Evolutionary conservation across 148 eudicot species (phyloP).

Genomic region (Camellia japonica): DNA sequence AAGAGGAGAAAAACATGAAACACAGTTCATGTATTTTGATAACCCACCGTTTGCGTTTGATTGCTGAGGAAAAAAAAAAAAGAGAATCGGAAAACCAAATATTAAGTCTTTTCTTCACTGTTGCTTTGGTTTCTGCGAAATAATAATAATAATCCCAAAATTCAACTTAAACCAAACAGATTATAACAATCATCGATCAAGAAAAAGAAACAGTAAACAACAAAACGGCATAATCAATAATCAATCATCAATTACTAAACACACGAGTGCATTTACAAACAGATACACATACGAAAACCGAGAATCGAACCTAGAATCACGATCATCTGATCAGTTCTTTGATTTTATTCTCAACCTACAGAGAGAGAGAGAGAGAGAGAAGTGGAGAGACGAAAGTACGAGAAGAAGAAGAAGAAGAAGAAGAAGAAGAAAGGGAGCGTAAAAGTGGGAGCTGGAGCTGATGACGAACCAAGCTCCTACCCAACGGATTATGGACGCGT

Average conservation of each 20-base stretch:
- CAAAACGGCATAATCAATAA: neutral
- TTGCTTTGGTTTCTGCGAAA: neutral
- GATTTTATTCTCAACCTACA: neutral
- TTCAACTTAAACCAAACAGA: neutral
- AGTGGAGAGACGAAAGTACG: neutral
- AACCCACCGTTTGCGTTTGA: neutral
- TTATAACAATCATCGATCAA: neutral
- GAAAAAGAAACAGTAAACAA: too few species aligned
- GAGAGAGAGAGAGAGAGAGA: slow-evolving; percentile 3
- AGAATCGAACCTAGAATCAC: slow-evolving; percentile 10
- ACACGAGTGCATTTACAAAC: too few species aligned
- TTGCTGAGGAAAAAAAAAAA: too few species aligned
- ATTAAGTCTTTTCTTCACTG: neutral
- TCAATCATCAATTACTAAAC: too few species aligned
- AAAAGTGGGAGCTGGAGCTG: neutral
- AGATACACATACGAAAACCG: too few species aligned
- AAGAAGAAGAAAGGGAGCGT: neutral
- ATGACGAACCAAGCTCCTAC: slow-evolving; percentile 10
- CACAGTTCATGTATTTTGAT: neutral
- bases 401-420: neutral
- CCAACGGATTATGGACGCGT: slow-evolving; percentile 14
- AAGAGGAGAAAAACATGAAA: neutral
- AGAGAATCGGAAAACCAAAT: too few species aligned
- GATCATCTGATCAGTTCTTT: neutral
- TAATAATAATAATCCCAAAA: neutral